Evolutionary conservation across 768 basidiomycete genomes (phyloP).

Genomic region (Mrakia gelida): DNA sequence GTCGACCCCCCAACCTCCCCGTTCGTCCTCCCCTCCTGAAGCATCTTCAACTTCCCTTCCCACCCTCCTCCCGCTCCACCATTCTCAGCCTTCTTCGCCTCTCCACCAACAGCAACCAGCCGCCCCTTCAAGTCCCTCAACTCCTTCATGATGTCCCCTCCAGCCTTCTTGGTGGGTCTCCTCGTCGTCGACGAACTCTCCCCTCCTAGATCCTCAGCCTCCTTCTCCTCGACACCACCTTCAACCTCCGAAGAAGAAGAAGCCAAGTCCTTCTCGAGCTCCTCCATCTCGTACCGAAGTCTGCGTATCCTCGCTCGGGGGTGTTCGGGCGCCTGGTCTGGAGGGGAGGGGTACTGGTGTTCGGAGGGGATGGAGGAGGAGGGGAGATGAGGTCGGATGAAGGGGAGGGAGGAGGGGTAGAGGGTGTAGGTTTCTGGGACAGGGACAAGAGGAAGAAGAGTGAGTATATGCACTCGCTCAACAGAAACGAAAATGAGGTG

Average conservation of each 20-base stretch:
- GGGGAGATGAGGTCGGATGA: conserved; percentile 15
- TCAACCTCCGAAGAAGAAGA: too few species aligned
- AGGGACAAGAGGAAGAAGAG: not conserved
- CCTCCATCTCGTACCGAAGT: conserved; percentile 70
- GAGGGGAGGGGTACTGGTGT: not conserved
- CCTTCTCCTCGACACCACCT: not conserved
- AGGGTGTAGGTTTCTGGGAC: conserved; percentile 31
- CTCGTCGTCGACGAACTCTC: not conserved
- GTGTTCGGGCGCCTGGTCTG: conserved; percentile 39
- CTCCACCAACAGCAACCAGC: conserved; percentile 63
- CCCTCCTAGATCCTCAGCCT: not conserved
- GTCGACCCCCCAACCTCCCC: conserved; percentile 21
- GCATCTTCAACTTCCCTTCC: conserved; percentile 50
- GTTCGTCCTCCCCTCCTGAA: conserved; percentile 6
- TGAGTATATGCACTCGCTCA: not conserved
- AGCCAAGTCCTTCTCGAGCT: conserved; percentile 69
- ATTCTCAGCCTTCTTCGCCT: conserved; percentile 57
- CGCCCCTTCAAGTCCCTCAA: conserved; percentile 69
- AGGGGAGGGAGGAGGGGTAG: conserved; percentile 21
- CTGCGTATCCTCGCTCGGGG: conserved; percentile 44
- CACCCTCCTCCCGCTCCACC: conserved; percentile 51
- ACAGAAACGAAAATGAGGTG: not conserved
- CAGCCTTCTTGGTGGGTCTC: not conserved
- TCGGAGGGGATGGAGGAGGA: conserved; percentile 20
- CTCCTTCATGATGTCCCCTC: conserved; percentile 44